A percentile compares a stretch with the other conserved stretches of the same genome.
These are phyloP conservation scores for Lentinula novae-zelandiae DNA, from an alignment of 1,284 basidiomycete genomes.

Conservation along the genomic window DNA sequence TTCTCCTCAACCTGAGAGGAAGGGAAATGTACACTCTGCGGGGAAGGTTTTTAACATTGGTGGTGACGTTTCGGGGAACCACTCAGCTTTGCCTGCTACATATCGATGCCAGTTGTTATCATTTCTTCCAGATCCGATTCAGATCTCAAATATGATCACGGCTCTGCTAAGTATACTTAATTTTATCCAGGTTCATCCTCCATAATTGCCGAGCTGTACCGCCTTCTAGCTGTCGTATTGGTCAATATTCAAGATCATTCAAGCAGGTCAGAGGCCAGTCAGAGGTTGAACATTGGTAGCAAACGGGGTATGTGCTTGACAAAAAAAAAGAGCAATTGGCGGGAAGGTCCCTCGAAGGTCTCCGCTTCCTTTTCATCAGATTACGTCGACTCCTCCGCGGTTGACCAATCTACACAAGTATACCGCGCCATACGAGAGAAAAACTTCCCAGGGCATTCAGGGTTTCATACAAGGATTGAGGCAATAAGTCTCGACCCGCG, in stretches of 20 bases:
- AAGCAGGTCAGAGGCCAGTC: no score
- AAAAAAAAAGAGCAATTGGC: not conserved
- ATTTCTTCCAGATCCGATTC: not conserved
- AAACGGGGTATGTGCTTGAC: not conserved
- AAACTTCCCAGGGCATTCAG: not conserved
- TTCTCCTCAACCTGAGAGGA: not conserved
- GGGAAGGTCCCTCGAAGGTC: not conserved
- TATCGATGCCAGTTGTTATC: conserved; percentile 4
- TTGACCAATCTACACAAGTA: not conserved
- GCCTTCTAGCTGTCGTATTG: not conserved
- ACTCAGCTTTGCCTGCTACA: not conserved
- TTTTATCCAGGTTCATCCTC: not conserved
- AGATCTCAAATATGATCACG: not conserved
- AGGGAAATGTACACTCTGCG: not conserved
- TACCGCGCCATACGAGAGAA: not conserved
- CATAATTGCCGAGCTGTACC: not conserved
- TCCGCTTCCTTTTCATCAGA: not conserved
- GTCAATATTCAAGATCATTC: not conserved
- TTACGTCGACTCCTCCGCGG: not conserved
- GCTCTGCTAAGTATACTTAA: not conserved
- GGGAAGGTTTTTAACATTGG: not conserved
- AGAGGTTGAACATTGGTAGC: no score
- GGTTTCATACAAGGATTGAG: no score
- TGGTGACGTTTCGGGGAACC: not conserved
- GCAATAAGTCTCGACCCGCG: no score